phyloP scores from a whole-genome alignment of 2,329 filamentous ascomycete genomes.

The Neonectria ditissima region DNA sequence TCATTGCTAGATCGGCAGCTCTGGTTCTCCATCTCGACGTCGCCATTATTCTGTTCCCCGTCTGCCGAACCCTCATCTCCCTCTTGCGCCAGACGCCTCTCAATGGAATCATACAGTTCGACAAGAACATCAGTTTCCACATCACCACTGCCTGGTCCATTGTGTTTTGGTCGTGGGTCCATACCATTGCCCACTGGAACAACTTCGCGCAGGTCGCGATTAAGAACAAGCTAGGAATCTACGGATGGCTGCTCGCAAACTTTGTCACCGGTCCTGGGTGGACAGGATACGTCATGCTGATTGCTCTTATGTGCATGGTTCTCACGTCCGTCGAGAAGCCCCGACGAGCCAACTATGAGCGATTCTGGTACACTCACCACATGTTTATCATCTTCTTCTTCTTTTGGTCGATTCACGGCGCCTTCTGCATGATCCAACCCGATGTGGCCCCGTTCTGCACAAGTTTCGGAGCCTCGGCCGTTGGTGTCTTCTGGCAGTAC shows the following conservation, averaged over 20 bases:
- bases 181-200: conserved; percentile 88
- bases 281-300: conserved; percentile 88
- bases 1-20: conserved; percentile 80
- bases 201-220: conserved; percentile 83
- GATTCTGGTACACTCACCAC: conserved; percentile 93
- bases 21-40: conserved; percentile 85
- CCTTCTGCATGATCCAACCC: conserved; percentile 91
- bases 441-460: conserved; percentile 84
- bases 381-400: conserved; percentile 90
- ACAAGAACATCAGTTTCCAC: conserved; percentile 91
- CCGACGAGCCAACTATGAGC: conserved; percentile 84
- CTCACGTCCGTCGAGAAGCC: conserved; percentile 82
- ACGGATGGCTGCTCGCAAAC: conserved; percentile 82
- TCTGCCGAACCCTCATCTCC: conserved; percentile 87
- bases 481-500: conserved; percentile 89
- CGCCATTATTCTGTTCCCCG: conserved; percentile 81
- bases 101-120: conserved; percentile 88
- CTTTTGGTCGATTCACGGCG: conserved; percentile 91
- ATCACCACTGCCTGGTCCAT: conserved; percentile 89
- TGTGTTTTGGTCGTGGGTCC: conserved; percentile 88
- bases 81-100: conserved; percentile 83
- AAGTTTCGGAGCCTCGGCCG: conserved; percentile 71
- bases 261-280: conserved; percentile 84
- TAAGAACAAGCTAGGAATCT: conserved; percentile 81
- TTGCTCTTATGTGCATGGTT: conserved; percentile 82